Evolutionary conservation across 2,329 filamentous ascomycete genomes (phyloP).

Genomic region (Colletotrichum navitas): DNA sequence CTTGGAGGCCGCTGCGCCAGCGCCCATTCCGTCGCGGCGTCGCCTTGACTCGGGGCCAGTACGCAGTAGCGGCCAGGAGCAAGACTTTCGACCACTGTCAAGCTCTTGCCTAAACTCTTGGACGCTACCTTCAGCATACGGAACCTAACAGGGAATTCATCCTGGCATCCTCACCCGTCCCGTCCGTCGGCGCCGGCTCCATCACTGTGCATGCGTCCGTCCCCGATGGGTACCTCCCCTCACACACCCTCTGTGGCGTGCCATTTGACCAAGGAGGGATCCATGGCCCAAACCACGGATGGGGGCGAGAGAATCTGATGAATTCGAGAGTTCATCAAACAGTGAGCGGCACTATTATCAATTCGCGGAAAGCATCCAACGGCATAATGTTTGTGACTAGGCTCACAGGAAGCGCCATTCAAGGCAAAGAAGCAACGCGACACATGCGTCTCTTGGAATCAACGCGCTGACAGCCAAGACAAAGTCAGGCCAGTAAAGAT

Average conservation of each 20-base stretch:
- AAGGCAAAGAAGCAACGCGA: neutral
- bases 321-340: neutral
- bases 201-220: slow-evolving; percentile 36
- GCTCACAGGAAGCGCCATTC: neutral
- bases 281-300: neutral
- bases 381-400: neutral
- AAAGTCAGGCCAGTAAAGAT: slow-evolving; percentile 18
- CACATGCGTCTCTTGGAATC: slow-evolving; percentile 27
- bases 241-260: slow-evolving; percentile 19
- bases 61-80: neutral
- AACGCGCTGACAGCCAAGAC: neutral
- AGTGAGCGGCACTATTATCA: neutral
- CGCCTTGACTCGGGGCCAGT: slow-evolving; percentile 26
- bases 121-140: slow-evolving; percentile 24
- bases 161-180: slow-evolving; percentile 19
- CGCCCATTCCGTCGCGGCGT: slow-evolving; percentile 28
- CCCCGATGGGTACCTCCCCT: slow-evolving; percentile 11
- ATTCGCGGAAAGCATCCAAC: neutral
- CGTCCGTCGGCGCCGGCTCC: slow-evolving; percentile 22
- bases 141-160: slow-evolving; percentile 14
- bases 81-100: neutral
- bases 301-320: neutral
- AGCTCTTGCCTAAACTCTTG: slow-evolving; percentile 24
- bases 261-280: neutral
- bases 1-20: slow-evolving; percentile 29